Evolutionary conservation across 495 filamentous ascomycete species (phyloP).

Genomic region (Neurospora hispaniola): DNA sequence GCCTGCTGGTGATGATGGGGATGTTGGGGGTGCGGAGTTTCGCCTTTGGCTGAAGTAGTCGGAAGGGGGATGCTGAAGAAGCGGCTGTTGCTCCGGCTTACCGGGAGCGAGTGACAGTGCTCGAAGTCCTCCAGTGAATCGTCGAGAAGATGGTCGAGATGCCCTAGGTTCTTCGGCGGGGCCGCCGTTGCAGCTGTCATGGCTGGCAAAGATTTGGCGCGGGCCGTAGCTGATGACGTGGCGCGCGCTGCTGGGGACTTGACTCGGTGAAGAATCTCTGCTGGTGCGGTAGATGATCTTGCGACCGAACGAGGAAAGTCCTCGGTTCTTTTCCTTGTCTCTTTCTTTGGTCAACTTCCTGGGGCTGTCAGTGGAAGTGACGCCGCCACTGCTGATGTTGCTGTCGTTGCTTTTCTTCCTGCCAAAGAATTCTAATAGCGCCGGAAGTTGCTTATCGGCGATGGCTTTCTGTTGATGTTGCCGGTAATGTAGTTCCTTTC

Average conservation of each 20-base stretch:
- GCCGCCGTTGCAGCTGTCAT: constrained; percentile 27
- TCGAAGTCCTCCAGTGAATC: constrained; percentile 72
- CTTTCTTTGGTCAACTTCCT: neutral
- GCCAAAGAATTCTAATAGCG: constrained; percentile 3
- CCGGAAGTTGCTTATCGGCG: constrained; percentile 14
- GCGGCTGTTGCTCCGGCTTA: neutral
- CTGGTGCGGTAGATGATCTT: neutral
- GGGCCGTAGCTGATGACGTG: constrained; percentile 6
- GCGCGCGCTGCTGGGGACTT: constrained; percentile 1
- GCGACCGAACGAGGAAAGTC: neutral
- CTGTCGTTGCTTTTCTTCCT: neutral
- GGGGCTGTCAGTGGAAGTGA: neutral
- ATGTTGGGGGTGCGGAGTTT: constrained; percentile 11
- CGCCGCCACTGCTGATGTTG: neutral
- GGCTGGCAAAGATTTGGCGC: constrained; percentile 12
- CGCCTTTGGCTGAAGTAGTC: neutral
- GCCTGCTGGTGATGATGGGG: constrained; percentile 1
- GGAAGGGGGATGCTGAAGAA: neutral
- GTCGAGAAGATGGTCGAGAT: constrained; percentile 56
- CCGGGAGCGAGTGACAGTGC: constrained; percentile 15
- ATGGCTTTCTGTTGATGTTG: constrained; percentile 9
- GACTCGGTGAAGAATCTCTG: constrained; percentile 1
- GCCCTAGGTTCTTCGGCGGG: constrained; percentile 39
- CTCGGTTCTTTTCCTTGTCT: constrained; percentile 5
- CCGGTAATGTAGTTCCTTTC: neutral